Percentiles rank a stretch among this genome's conserved stretches.
These are phyloP conservation scores for Nemania bipapillata DNA, from an alignment of 2,329 filamentous ascomycete genomes.

Conservation along the genomic window DNA sequence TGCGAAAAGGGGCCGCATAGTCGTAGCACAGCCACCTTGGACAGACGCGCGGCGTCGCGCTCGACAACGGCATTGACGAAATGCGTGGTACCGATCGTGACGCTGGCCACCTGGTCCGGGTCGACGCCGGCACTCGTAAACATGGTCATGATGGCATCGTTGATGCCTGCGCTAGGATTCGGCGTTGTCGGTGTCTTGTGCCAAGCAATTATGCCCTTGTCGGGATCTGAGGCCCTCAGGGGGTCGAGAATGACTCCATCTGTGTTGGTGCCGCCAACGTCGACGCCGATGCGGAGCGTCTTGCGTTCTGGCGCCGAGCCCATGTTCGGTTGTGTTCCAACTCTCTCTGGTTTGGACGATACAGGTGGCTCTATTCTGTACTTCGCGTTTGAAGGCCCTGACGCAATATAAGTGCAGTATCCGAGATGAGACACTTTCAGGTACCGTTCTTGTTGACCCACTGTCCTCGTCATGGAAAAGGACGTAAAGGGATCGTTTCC, in stretches of 20 bases:
- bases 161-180: constrained; percentile 61
- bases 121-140: constrained; percentile 48
- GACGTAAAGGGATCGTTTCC: neutral
- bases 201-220: constrained; percentile 61
- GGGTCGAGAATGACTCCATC: constrained; percentile 64
- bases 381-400: neutral
- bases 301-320: constrained; percentile 29
- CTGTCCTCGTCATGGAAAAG: neutral
- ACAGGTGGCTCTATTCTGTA: neutral
- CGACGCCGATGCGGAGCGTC: constrained; percentile 49
- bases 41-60: constrained; percentile 60
- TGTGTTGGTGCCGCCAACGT: constrained; percentile 62
- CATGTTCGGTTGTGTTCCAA: constrained; percentile 21
- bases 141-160: constrained; percentile 58
- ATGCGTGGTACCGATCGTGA: constrained; percentile 67
- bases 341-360: neutral
- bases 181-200: constrained; percentile 62
- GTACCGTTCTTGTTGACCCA: neutral
- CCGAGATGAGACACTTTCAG: constrained; percentile 3
- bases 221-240: constrained; percentile 48
- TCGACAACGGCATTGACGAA: constrained; percentile 70
- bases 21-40: constrained; percentile 64
- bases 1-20: constrained; percentile 66
- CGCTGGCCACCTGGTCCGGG: constrained; percentile 57
- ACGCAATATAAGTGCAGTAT: neutral